These are phyloP conservation scores for Mollisiaceae sp. DNA, from an alignment of 2,329 filamentous ascomycete species.

Conservation along the genomic window DNA sequence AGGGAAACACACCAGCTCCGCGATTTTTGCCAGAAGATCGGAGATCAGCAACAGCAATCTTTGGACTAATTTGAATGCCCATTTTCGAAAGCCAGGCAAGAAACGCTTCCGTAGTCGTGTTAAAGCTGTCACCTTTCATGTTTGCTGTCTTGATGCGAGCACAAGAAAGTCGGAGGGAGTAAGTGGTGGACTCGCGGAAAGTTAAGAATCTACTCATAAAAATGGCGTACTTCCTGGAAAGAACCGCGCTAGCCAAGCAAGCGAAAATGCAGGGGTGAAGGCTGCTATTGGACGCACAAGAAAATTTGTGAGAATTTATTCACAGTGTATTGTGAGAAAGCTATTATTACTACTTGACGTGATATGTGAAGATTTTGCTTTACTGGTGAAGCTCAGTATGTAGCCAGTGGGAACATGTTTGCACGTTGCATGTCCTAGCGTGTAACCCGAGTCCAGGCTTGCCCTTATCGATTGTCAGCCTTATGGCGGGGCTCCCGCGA, in stretches of 20 bases:
- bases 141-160: not conserved
- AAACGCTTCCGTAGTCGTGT: constrained; percentile 56
- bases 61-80: constrained; percentile 60
- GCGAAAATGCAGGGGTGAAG: not conserved
- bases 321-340: not conserved
- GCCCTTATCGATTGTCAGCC: not conserved
- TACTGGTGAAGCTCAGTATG: not conserved
- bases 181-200: constrained; percentile 1
- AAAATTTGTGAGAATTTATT: not conserved
- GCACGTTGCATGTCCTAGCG: not conserved
- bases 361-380: not conserved
- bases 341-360: not conserved
- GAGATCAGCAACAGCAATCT: constrained; percentile 63
- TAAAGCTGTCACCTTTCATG: constrained; percentile 46
- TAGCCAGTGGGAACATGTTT: not conserved
- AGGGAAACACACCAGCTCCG: constrained; percentile 61
- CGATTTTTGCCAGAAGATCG: constrained; percentile 58
- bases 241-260: not conserved
- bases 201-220: not conserved
- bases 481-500: not conserved
- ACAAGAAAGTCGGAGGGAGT: not conserved
- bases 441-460: not conserved
- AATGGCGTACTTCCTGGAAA: not conserved
- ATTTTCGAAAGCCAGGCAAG: constrained; percentile 59
- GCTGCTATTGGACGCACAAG: not conserved